Evolutionary conservation across 2,329 filamentous ascomycete species (phyloP).

Genomic region (Colletotrichum plurivorum): DNA sequence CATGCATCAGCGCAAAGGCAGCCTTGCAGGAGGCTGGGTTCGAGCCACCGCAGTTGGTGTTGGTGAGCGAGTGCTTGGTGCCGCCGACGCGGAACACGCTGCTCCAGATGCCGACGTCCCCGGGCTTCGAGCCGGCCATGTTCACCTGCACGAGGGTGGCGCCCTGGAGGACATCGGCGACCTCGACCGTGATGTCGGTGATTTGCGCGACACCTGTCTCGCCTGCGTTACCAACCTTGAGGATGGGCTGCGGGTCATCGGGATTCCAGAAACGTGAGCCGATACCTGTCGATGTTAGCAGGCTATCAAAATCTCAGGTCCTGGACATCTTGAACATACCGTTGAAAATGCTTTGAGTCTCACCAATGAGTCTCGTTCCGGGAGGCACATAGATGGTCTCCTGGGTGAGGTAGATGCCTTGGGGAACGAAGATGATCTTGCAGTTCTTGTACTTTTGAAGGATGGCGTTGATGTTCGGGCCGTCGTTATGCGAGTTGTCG

Average conservation of each 20-base stretch:
- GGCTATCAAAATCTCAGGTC: not conserved
- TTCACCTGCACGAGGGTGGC: constrained; percentile 63
- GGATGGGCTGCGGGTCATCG: constrained; percentile 60
- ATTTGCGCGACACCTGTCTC: constrained; percentile 66
- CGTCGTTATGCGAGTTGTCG: constrained; percentile 56
- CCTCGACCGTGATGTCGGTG: constrained; percentile 67
- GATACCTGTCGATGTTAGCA: constrained; percentile 46
- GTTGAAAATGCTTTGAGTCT: constrained; percentile 67
- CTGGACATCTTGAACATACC: not conserved
- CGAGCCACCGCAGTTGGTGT: constrained; percentile 52
- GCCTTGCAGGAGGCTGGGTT: constrained; percentile 59
- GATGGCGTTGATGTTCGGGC: constrained; percentile 49
- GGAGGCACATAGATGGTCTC: constrained; percentile 33
- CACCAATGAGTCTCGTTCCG: constrained; percentile 67
- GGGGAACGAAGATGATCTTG: constrained; percentile 59
- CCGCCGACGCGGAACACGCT: constrained; percentile 62
- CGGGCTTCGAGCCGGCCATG: constrained; percentile 59
- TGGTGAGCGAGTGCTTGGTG: constrained; percentile 54
- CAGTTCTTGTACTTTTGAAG: constrained; percentile 48
- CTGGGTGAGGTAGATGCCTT: constrained; percentile 40
- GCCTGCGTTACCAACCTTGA: constrained; percentile 64
- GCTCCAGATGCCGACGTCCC: constrained; percentile 67
- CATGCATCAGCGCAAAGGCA: constrained; percentile 64
- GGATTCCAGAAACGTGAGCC: constrained; percentile 61
- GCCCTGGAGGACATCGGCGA: constrained; percentile 59